Percentiles rank a stretch among this genome's conserved stretches.
Evolutionary conservation across 371 early-diverging fungal genomes (phyloP).

Genomic region (Thermomucor indicae-seudaticae): DNA sequence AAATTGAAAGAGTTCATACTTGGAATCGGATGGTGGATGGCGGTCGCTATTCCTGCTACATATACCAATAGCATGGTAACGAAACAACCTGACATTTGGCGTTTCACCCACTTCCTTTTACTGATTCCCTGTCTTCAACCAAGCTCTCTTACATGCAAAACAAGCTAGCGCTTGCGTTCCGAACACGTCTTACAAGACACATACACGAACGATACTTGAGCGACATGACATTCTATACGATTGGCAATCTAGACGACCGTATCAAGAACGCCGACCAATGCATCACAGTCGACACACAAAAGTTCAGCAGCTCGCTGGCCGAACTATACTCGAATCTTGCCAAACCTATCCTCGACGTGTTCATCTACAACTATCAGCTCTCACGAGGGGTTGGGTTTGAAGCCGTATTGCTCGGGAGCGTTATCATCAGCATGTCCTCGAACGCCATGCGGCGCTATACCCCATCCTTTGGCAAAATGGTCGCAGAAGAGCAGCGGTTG

Average conservation of each 20-base stretch:
- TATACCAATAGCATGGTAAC: constrained; percentile 94
- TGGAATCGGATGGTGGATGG: constrained; percentile 88
- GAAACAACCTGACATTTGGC: too few relatives aligned
- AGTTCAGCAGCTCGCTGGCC: constrained; percentile 75
- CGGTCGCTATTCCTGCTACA: constrained; percentile 91
- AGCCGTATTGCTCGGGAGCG: constrained; percentile 62
- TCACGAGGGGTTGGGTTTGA: constrained; percentile 74
- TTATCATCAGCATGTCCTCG: constrained; percentile 73
- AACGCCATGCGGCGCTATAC: constrained; percentile 72
- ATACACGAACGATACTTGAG: constrained; percentile 82
- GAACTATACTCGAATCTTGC: constrained; percentile 81
- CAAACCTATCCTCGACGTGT: constrained; percentile 84
- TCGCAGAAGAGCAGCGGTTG: constrained; percentile 75
- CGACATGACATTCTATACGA: constrained; percentile 84
- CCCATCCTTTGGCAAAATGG: constrained; percentile 87
- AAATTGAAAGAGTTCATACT: constrained; percentile 72
- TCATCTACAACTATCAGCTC: constrained; percentile 84
- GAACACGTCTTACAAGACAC: constrained; percentile 79
- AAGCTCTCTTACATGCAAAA: constrained; percentile 79
- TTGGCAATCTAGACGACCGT: constrained; percentile 79
- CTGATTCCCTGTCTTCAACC: too few relatives aligned
- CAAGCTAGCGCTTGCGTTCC: constrained; percentile 81
- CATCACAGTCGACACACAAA: constrained; percentile 85
- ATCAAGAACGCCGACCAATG: constrained; percentile 89
- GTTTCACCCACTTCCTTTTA: too few relatives aligned